Percentiles rank a stretch among this genome's conserved stretches.
Evolutionary conservation across 1,139 yeast species (phyloP).

Genomic region (Suhomyces terraborum): DNA sequence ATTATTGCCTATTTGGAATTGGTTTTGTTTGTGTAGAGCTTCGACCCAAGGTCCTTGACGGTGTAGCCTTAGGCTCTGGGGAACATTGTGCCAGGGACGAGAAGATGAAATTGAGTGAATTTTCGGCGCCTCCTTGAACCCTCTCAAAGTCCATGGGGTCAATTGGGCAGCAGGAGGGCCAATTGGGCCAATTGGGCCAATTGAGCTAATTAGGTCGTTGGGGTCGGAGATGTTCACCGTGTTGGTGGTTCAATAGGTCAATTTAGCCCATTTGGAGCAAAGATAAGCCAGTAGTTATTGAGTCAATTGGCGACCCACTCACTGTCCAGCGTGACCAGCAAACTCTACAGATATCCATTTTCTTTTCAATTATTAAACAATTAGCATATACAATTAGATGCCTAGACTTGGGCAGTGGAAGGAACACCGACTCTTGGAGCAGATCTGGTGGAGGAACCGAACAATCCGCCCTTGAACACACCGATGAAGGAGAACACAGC

Average conservation of each 20-base stretch:
- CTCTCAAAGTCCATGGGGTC: not conserved
- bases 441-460: slow-evolving; percentile 61
- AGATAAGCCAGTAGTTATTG: not conserved
- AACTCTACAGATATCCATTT: not conserved
- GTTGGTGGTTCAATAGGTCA: not conserved
- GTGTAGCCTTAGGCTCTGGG: no score
- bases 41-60: no score
- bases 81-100: no score
- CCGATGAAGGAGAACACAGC: slow-evolving; percentile 60
- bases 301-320: not conserved
- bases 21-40: no score
- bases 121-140: not conserved
- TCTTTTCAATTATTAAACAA: slow-evolving; percentile 3
- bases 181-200: not conserved
- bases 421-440: slow-evolving; percentile 82
- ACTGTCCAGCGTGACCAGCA: not conserved
- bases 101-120: not conserved
- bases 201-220: not conserved
- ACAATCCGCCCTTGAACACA: slow-evolving; percentile 71
- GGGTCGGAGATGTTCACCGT: not conserved
- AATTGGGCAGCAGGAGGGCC: not conserved
- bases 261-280: not conserved
- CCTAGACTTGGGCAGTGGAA: slow-evolving; percentile 78
- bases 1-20: no score
- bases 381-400: slow-evolving; percentile 3